These are phyloP conservation scores for Earliella scabrosa DNA, from an alignment of 1,284 basidiomycete species.

Conservation along the genomic window DNA sequence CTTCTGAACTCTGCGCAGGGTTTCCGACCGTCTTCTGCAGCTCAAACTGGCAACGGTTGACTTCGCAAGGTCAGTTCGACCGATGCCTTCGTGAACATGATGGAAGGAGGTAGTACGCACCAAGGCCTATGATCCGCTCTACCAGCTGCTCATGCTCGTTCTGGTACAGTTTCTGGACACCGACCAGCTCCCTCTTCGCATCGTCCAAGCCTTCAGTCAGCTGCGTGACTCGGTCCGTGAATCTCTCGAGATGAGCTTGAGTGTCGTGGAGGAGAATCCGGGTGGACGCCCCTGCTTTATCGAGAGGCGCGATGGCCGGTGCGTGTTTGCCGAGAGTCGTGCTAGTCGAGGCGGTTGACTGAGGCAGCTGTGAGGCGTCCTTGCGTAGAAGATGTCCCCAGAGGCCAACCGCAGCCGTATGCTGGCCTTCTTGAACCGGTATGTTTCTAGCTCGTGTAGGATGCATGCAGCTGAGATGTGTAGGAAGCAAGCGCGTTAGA, in stretches of 20 bases:
- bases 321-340: slow-evolving; percentile 6
- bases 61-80: slow-evolving; percentile 35
- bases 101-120: slow-evolving; percentile 30
- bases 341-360: slow-evolving; percentile 6
- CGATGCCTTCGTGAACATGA: background rate
- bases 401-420: slow-evolving; percentile 25
- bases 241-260: slow-evolving; percentile 64
- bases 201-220: slow-evolving; percentile 34
- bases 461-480: background rate
- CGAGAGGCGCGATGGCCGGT: slow-evolving; percentile 53
- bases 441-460: background rate
- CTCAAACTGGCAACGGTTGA: slow-evolving; percentile 62
- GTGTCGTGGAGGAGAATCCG: slow-evolving; percentile 72
- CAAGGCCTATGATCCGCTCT: slow-evolving; percentile 40
- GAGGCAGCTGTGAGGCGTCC: slow-evolving; percentile 17
- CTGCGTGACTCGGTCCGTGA: slow-evolving; percentile 50
- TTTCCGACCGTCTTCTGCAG: slow-evolving; percentile 59
- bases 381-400: slow-evolving; percentile 38
- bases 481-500: too few species aligned
- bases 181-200: slow-evolving; percentile 33
- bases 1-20: slow-evolving; percentile 52
- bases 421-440: background rate
- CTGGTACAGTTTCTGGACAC: slow-evolving; percentile 33
- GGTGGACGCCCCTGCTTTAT: slow-evolving; percentile 67
- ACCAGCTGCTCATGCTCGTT: slow-evolving; percentile 35